Evolutionary conservation across 805 yeast species (phyloP), one percentile per base, ranked within the genome.

Genomic region (Cyberlindnera galapagoensis): DNA sequence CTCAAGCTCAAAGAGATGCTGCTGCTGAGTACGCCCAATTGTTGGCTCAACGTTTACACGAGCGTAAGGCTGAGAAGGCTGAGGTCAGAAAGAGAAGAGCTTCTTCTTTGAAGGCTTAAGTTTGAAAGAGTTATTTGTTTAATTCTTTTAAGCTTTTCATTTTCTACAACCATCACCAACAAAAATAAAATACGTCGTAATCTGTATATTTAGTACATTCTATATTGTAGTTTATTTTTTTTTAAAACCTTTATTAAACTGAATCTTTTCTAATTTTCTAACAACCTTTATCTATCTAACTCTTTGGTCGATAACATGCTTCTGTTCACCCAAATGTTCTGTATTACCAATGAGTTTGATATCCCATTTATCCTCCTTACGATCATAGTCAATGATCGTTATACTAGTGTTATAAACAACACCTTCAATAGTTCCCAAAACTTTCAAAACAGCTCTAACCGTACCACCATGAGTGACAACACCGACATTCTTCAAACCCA

Each of bases 1-100:
- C 97, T 67, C 95, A 86, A 78, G 87, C 85, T 63, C 95, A 87
- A 74, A 87, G 95, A 86, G 97, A 92, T 70, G 96, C 95, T 74
- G 98, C 99, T 71, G 95, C 97, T 65, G 98, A 92, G 74, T 92
- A 92, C 81, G 94, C 97, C 65, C 95, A 88, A 74, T 77, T 92
- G 65, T 78, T 92, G 68, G 97, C 99, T 65, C 74, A 86, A 76
- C 90, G 97, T 73, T 82, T 90, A 69, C 83, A 86, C 71, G 97
- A 90, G 74, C 86, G 88, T 76, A 90, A 90, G 79, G 90, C 94
- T 66, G 95, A 86, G 74, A 85, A 77, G 76, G 96, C 95, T 72
- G 97, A 87, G 77, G 78, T 83, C 72, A 87, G 83, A 77, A 90
- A 90, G 95, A 87, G 97, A 83, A 87, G 98, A 80, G 97, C 98